Evolutionary conservation across 1,284 basidiomycete genomes (phyloP), one percentile per base, ranked within the genome.

Genomic region (Tetrapyrgos nigripes): DNA sequence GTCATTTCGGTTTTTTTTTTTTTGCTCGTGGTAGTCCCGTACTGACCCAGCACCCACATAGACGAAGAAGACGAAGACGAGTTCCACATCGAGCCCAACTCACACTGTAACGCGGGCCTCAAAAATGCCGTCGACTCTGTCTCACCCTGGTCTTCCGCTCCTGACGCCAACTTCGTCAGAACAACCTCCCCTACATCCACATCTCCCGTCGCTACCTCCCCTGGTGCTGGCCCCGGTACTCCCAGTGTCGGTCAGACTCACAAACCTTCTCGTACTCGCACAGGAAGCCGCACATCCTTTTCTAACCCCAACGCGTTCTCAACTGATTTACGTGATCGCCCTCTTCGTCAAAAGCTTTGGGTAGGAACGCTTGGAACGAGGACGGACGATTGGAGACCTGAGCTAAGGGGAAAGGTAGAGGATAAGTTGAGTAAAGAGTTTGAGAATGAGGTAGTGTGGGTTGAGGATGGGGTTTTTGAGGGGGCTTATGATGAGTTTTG

Each of bases 401-500:
- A 78, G 3, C 74, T 90, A 17, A 82, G 85, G 57, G 73, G 73
- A 26, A 82, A 83, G 46, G 83, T 95, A 58, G 86, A 92, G 63
- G 68, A 74, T 46, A 77, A 84, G 37, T 84, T 93, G 79, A 67
- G 79, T 50, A 74, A 81, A 4, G 78, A 90, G 64, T 78, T 82
- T 37, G 76, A 83, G 1, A 86, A 85, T 65, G 66, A 88, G 4
- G 89, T 91, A 0, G 91, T 96, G 23, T 94, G 93, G 93, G 88
- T 96, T 52, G 85, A 87, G 0, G 89, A 92, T 65, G 77, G 80
- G 1, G 89, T 91, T 68, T 93, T 94, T 62, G 82, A 86, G 62
- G 84, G 84, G 58, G 89, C 85, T 69, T 96, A 96, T 66, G 92
- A 94, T 70, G 88, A 91, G 65, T 95, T 94, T 72, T 96, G 93